A percentile compares a stretch with the other conserved stretches of the same genome.
Conservation (phyloP, 2,329 filamentous ascomycete genomes). For the Colletotrichum neosansevieriae region DNA sequence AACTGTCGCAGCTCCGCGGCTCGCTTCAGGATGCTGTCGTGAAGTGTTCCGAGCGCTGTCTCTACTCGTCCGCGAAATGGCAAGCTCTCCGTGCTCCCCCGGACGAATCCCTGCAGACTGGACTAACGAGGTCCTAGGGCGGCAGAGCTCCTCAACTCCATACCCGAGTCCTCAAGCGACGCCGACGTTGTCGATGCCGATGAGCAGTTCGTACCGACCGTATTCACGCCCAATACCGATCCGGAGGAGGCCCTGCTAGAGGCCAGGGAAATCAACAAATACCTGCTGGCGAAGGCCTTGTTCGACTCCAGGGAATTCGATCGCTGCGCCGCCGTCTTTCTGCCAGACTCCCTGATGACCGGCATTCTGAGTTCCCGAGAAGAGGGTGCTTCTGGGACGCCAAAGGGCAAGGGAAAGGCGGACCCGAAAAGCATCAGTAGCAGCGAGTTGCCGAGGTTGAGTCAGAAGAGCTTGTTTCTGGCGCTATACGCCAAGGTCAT, state of each 20-base stretch:
- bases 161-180: conserved; percentile 70
- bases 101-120: neutral
- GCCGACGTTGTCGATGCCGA: conserved; percentile 60
- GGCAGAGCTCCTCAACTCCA: conserved; percentile 89
- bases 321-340: conserved; percentile 88
- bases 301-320: conserved; percentile 97
- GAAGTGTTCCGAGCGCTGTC: conserved; percentile 92
- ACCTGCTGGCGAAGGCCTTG: conserved; percentile 90
- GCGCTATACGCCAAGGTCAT: conserved; percentile 93
- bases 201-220: conserved; percentile 56
- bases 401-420: conserved; percentile 73
- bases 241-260: conserved; percentile 81
- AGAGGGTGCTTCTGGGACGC: conserved; percentile 51
- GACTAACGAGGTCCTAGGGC: conserved; percentile 70
- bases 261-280: conserved; percentile 82
- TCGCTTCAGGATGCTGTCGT: conserved; percentile 87
- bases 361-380: conserved; percentile 68
- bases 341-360: conserved; percentile 83
- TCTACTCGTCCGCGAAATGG: conserved; percentile 98
- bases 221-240: conserved; percentile 71
- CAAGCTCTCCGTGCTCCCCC: conserved; percentile 52
- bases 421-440: conserved; percentile 42
- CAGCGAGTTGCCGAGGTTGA: conserved; percentile 68
- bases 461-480: conserved; percentile 92
- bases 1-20: conserved; percentile 74